Conservation (phyloP, 495 filamentous ascomycete species). For the Aspergillus diversus region DNA sequence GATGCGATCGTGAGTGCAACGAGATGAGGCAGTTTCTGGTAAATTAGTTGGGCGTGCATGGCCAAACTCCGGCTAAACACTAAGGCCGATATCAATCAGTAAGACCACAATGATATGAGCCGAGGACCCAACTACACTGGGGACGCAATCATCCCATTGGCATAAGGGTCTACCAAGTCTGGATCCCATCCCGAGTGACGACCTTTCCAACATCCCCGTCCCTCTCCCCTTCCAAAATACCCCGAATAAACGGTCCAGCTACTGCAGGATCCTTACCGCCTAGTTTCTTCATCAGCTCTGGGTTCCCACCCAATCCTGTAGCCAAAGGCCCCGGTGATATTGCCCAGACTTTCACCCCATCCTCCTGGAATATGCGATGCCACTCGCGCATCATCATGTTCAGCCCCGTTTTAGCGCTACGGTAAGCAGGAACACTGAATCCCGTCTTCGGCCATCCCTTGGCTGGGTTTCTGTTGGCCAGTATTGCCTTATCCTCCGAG, state of each 20-base stretch:
- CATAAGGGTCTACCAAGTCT: slow-evolving; percentile 38
- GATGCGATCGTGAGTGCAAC: too few relatives aligned
- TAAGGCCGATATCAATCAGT: too few relatives aligned
- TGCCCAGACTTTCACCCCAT: slow-evolving; percentile 63
- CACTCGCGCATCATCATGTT: slow-evolving; percentile 71
- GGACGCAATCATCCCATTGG: too few relatives aligned
- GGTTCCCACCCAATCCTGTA: slow-evolving; percentile 49
- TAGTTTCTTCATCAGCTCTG: slow-evolving; percentile 35
- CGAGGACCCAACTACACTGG: too few relatives aligned
- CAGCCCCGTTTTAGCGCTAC: slow-evolving; percentile 59
- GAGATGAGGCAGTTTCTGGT: too few relatives aligned
- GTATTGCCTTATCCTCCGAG: slow-evolving; percentile 28
- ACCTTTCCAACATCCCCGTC: slow-evolving; percentile 54
- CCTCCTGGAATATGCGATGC: slow-evolving; percentile 52
- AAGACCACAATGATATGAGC: too few relatives aligned
- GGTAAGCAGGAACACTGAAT: slow-evolving; percentile 42
- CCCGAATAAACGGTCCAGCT: slow-evolving; percentile 47
- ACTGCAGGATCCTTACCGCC: slow-evolving; percentile 47
- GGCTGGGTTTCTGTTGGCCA: slow-evolving; percentile 37
- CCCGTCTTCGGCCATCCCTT: slow-evolving; percentile 53
- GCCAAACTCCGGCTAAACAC: too few relatives aligned
- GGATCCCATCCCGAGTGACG: slow-evolving; percentile 36
- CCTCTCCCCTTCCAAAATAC: slow-evolving; percentile 50
- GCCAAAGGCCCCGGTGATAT: slow-evolving; percentile 61
- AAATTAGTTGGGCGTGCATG: too few relatives aligned